Base-by-base conservation (phyloP, 2,329 filamentous ascomycete species). In the Gnomoniopsis sp. region DNA sequence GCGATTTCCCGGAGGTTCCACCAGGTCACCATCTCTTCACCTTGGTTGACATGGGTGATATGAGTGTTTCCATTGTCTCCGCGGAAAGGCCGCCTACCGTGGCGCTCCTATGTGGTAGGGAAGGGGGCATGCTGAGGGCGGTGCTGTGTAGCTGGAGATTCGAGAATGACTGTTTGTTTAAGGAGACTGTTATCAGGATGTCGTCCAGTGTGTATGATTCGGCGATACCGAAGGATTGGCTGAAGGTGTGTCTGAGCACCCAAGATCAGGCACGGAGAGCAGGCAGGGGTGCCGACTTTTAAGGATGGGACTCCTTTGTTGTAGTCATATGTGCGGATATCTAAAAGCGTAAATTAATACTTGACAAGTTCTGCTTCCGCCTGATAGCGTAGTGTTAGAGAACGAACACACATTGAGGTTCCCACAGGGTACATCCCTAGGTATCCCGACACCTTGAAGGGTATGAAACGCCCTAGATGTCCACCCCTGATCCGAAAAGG, bases 121-220 rank as follows among this genome's bases (percentile, higher is more conserved):
- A 72, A 55, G 67, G 69, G 6, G 70, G 70, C 1, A 71, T 71
- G 68, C 51, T 68, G 41, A 59, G 68, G 8, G 67, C 67, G 2
- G 58, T 72, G 14, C 46, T 68, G 14, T 72, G 68, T 48, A 64
- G 62, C 43, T 66, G 62, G 63, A 58, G 58, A 34, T 66, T 65
- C 19, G 63, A 64, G 41, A 65, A 62, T 21, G 63, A 66, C 47
- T 65, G 61, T 22, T 59, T 66, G 19, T 65, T 62, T 48, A 66
- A 64, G 51, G 64, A 66, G 53, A 58, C 65, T 2, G 65, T 66
- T 4, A 53, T 66, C 17, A 59, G 62, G 21, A 65, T 66, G 61
- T 59, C 62, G 6, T 58, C 51, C 6, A 59, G 44, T n/a, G 60
- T 64, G 3, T 62, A 60, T 53, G 64, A 66, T 22, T 30, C 55